Conservation (phyloP, 768 basidiomycete species). For the Tremella mesenterica region DNA sequence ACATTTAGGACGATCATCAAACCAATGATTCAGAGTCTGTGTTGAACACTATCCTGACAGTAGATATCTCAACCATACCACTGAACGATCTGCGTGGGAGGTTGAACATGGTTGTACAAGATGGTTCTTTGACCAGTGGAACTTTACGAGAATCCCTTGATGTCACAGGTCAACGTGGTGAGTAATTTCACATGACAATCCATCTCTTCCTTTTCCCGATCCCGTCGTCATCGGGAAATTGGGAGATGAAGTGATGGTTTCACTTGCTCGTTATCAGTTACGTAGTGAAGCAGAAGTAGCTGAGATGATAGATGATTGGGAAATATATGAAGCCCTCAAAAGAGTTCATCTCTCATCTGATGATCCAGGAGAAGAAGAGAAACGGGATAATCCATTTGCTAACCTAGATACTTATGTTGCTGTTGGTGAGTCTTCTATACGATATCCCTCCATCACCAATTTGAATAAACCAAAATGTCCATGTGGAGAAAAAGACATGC, state of each 20-base stretch:
- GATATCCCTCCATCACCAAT: too few species aligned
- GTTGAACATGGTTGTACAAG: constrained; percentile 44
- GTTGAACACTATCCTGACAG: neutral
- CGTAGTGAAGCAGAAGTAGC: neutral
- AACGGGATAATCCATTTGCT: constrained; percentile 26
- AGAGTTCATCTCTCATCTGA: constrained; percentile 35
- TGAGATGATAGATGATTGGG: constrained; percentile 27
- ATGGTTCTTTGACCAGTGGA: constrained; percentile 38
- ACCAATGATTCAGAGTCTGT: too few species aligned
- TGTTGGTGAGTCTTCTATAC: constrained; percentile 17
- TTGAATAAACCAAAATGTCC: too few species aligned
- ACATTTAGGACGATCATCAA: neutral
- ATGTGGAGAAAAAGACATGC: too few species aligned
- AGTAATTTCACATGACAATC: neutral
- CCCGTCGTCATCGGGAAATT: too few species aligned
- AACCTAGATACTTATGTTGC: constrained; percentile 39
- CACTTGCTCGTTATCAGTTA: too few species aligned
- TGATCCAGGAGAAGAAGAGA: constrained; percentile 1
- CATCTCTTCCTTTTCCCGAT: too few species aligned
- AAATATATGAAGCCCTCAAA: constrained; percentile 39
- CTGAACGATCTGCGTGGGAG: constrained; percentile 32
- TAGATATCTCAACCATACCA: constrained; percentile 25
- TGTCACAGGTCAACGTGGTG: constrained; percentile 27
- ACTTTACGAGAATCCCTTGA: constrained; percentile 40
- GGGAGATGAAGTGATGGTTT: too few species aligned